Evolutionary conservation across 2,329 filamentous ascomycete species (phyloP).

Genomic region (Pseudocercospora vitis): DNA sequence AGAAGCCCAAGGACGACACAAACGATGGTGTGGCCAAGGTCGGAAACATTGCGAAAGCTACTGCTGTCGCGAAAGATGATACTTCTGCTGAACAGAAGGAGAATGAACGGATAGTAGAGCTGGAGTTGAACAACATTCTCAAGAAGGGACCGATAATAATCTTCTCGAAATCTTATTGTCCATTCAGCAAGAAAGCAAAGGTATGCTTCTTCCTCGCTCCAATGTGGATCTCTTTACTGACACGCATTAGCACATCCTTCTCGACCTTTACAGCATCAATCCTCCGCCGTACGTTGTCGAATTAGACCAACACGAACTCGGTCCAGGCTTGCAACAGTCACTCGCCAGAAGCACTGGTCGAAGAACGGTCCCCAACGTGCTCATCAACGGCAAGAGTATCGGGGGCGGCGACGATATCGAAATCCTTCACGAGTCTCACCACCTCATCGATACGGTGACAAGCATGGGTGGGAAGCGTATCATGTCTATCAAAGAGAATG

Average conservation of each 20-base stretch:
- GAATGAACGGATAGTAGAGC: conserved; percentile 65
- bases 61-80: conserved; percentile 18
- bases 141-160: conserved; percentile 88
- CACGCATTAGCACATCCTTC: conserved; percentile 59
- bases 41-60: conserved; percentile 42
- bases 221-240: background rate
- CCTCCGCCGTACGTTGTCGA: conserved; percentile 87
- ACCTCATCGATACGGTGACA: conserved; percentile 69
- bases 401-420: conserved; percentile 86
- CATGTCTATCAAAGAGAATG: conserved; percentile 28
- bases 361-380: conserved; percentile 84
- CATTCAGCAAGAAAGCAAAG: conserved; percentile 82
- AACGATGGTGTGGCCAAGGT: conserved; percentile 48
- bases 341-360: conserved; percentile 74
- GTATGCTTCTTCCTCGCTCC: conserved; percentile 19
- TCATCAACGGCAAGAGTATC: conserved; percentile 84
- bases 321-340: conserved; percentile 66
- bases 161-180: conserved; percentile 94
- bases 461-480: conserved; percentile 70
- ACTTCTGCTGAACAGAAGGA: conserved; percentile 49
- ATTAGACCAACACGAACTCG: conserved; percentile 78
- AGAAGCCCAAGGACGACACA: conserved; percentile 38
- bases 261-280: conserved; percentile 79
- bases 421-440: conserved; percentile 61
- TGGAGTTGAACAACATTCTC: conserved; percentile 73